Percentiles rank a stretch among this genome's conserved stretches.
phyloP scores from a whole-genome alignment of 495 filamentous ascomycete species.

The Talaromyces liani region DNA sequence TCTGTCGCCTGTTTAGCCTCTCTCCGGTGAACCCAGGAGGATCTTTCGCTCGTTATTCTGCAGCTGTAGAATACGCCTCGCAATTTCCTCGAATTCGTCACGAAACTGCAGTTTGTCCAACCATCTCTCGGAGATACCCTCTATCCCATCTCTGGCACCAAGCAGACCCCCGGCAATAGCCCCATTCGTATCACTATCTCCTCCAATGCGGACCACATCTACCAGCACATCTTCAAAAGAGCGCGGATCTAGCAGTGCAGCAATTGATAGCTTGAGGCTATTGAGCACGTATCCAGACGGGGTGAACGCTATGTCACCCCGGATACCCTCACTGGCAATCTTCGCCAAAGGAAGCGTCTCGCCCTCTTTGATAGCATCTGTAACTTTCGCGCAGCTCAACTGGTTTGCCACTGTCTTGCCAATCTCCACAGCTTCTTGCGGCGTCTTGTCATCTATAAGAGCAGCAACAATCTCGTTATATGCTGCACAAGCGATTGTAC shows the following conservation, averaged over 20 bases:
- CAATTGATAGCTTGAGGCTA: background rate
- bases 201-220: constrained; percentile 36
- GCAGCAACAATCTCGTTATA: constrained; percentile 2
- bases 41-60: background rate
- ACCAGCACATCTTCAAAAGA: constrained; percentile 5
- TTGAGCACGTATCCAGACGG: constrained; percentile 1
- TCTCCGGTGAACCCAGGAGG: no score
- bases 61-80: background rate
- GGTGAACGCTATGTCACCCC: background rate
- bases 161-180: constrained; percentile 44
- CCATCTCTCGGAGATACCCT: constrained; percentile 27
- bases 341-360: constrained; percentile 3
- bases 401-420: background rate
- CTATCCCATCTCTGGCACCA: constrained; percentile 36
- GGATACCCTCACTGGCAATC: background rate
- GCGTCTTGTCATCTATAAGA: background rate
- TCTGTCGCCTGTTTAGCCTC: no score
- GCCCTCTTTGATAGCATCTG: background rate
- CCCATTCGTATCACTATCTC: constrained; percentile 44
- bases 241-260: background rate
- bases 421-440: background rate
- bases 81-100: background rate
- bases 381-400: background rate
- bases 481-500: background rate
- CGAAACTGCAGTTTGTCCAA: constrained; percentile 19